Evolutionary conservation across 2,329 filamentous ascomycete genomes (phyloP).

Genomic region (Aspergillus pseudonomiae): DNA sequence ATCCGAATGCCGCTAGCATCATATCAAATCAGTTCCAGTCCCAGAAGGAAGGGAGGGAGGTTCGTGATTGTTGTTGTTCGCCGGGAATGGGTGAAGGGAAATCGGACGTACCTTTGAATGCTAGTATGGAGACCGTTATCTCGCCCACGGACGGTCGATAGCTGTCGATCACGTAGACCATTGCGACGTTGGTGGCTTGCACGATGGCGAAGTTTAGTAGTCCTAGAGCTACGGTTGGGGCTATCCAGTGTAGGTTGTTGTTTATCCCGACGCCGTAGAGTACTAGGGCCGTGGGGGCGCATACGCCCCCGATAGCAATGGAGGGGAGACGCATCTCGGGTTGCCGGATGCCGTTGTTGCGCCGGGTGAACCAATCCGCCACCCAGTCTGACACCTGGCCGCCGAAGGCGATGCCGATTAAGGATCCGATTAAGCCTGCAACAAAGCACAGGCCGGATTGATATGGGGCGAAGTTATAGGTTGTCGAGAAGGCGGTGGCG

Average conservation of each 20-base stretch:
- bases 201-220: not conserved
- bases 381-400: slow-evolving; percentile 1
- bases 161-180: slow-evolving; percentile 16
- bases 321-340: slow-evolving; percentile 14
- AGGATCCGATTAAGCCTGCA: not conserved
- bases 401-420: not conserved
- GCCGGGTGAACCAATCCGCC: not conserved
- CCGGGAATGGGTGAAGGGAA: not conserved
- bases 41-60: too few species aligned
- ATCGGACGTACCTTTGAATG: slow-evolving; percentile 11
- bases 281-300: slow-evolving; percentile 29
- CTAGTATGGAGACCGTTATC: slow-evolving; percentile 9
- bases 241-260: slow-evolving; percentile 52
- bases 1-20: slow-evolving; percentile 10
- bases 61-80: not conserved
- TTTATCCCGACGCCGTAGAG: slow-evolving; percentile 38
- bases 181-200: not conserved
- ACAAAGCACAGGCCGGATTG: not conserved
- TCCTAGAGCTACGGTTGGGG: slow-evolving; percentile 55
- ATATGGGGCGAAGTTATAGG: not conserved
- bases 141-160: slow-evolving; percentile 13
- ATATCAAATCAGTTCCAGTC: not conserved
- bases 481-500: not conserved
- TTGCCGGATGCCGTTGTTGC: not conserved
- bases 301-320: slow-evolving; percentile 27